Conservation (phyloP, 768 basidiomycete genomes). For the Grammothele lineata region DNA sequence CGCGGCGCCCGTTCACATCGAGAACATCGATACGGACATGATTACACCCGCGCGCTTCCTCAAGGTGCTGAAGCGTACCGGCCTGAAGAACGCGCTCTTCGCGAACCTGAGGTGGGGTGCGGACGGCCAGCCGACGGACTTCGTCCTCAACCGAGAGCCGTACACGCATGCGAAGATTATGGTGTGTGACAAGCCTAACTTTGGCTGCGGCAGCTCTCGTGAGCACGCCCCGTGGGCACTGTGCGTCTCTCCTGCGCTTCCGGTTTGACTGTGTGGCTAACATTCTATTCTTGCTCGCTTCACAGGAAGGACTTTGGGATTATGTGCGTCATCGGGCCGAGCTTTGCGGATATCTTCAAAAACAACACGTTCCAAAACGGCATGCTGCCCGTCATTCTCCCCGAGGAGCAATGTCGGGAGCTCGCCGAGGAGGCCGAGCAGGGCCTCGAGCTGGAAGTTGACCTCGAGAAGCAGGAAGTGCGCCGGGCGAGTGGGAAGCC, state of each 20-base stretch:
- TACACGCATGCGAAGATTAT: slow-evolving; percentile 50
- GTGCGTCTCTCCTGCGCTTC: slow-evolving; percentile 25
- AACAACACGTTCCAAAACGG: slow-evolving; percentile 66
- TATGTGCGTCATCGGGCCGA: slow-evolving; percentile 54
- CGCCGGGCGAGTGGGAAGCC: slow-evolving; percentile 63
- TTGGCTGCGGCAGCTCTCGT: slow-evolving; percentile 58
- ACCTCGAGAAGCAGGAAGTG: slow-evolving; percentile 56
- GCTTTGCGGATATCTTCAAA: slow-evolving; percentile 61
- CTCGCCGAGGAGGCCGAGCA: slow-evolving; percentile 50
- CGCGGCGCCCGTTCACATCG: slow-evolving; percentile 48
- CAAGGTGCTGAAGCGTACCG: slow-evolving; percentile 62
- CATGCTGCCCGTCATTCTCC: slow-evolving; percentile 51
- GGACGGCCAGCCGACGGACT: slow-evolving; percentile 48
- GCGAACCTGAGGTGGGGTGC: slow-evolving; percentile 47
- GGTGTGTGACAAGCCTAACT: slow-evolving; percentile 57
- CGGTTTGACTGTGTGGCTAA: not conserved
- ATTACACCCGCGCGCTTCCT: slow-evolving; percentile 67
- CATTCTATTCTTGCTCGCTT: not conserved
- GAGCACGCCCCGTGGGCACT: slow-evolving; percentile 60
- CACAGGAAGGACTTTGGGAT: slow-evolving; percentile 59
- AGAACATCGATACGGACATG: slow-evolving; percentile 63
- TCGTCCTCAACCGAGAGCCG: slow-evolving; percentile 56
- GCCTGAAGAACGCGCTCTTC: slow-evolving; percentile 57
- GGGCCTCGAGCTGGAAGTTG: slow-evolving; percentile 51
- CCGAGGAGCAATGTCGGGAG: slow-evolving; percentile 42